A percentile compares a stretch with the other conserved stretches of the same genome.
Evolutionary conservation across 208 protist genomes (phyloP).

Genomic region (Acanthamoeba lenticulata): DNA sequence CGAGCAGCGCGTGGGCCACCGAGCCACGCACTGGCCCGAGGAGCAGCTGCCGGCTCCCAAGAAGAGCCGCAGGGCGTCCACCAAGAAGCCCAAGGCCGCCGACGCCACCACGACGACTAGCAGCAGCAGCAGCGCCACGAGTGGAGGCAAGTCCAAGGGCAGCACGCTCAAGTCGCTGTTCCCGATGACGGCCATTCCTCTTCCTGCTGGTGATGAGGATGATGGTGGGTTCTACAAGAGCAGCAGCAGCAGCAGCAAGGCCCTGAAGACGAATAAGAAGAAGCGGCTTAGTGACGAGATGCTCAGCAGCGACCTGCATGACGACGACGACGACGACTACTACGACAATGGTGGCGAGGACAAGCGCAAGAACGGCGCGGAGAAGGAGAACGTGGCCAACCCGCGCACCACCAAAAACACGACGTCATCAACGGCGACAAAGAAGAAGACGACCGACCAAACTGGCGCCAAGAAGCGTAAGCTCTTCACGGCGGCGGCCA

Average conservation of each 20-base stretch:
- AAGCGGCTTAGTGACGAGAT: constrained; percentile 16
- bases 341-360: too few species aligned
- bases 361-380: not conserved
- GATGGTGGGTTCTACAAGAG: not conserved
- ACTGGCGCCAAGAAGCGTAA: constrained; percentile 19
- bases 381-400: constrained; percentile 20
- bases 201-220: not conserved
- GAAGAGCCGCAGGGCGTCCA: not conserved
- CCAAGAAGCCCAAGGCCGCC: not conserved
- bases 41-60: constrained; percentile 9
- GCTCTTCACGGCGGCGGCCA: not conserved
- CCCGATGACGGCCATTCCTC: not conserved
- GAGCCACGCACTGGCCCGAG: not conserved
- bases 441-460: too few species aligned
- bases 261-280: too few species aligned
- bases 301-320: not conserved
- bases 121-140: not conserved
- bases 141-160: not conserved
- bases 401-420: too few species aligned
- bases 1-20: not conserved
- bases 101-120: not conserved
- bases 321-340: not conserved
- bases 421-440: too few species aligned
- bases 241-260: not conserved
- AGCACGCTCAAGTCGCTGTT: constrained; percentile 62